phyloP scores from a whole-genome alignment of 257 asterid species.

The Solanum raphanifolium region DNA sequence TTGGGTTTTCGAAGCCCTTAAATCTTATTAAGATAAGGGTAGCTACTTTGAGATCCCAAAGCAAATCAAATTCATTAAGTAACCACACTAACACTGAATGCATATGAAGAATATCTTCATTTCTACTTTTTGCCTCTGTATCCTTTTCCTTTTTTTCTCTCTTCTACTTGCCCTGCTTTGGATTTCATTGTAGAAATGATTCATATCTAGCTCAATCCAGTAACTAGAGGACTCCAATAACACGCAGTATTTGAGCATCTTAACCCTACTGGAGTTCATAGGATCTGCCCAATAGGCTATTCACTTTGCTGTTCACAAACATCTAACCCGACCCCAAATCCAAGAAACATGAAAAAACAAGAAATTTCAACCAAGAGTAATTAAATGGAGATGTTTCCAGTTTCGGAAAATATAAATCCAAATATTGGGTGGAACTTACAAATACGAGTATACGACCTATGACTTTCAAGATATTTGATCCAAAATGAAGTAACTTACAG shows the following conservation, averaged over 20 bases:
- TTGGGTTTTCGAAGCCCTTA: neutral
- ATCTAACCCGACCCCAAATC: neutral
- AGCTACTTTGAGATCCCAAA: neutral
- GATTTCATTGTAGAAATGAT: neutral
- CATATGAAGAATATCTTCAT: neutral
- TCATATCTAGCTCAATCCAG: neutral
- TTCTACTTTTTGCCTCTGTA: neutral
- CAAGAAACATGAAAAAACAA: neutral
- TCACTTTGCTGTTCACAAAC: neutral
- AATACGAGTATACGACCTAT: neutral
- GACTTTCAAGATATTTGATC: neutral
- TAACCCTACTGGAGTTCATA: neutral
- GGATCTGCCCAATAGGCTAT: neutral
- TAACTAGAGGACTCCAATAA: neutral
- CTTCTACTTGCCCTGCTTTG: neutral
- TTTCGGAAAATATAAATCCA: neutral
- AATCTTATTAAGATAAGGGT: neutral
- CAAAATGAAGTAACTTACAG: slow-evolving; percentile 19
- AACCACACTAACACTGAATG: neutral
- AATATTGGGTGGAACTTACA: neutral
- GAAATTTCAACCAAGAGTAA: neutral
- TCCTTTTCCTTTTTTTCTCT: neutral
- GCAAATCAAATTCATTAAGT: neutral
- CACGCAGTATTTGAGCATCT: neutral
- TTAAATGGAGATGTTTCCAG: neutral